Conservation (phyloP, 2,329 filamentous ascomycete species). For the Paecilomyces sp. region DNA sequence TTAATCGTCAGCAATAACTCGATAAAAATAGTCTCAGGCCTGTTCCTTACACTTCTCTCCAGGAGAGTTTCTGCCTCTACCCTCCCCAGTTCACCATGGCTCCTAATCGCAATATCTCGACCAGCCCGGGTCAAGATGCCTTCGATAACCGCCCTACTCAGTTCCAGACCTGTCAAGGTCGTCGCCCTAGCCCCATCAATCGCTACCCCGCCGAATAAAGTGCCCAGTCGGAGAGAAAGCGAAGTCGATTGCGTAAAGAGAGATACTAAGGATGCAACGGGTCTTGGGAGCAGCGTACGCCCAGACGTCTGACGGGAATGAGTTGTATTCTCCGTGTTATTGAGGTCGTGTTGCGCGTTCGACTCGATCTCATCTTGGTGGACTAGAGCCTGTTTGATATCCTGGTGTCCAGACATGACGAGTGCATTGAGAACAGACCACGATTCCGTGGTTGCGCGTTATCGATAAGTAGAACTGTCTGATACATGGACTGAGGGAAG, state of each 20-base stretch:
- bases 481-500: neutral
- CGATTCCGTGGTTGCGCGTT: neutral
- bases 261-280: conserved; percentile 38
- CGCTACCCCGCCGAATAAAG: conserved; percentile 36
- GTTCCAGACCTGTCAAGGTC: conserved; percentile 37
- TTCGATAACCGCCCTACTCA: conserved; percentile 40
- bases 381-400: neutral
- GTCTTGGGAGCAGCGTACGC: conserved; percentile 34
- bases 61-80: conserved; percentile 37
- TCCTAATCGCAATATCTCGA: conserved; percentile 35
- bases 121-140: conserved; percentile 37
- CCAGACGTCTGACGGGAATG: conserved; percentile 22
- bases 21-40: neutral
- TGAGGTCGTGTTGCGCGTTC: conserved; percentile 1
- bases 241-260: conserved; percentile 39
- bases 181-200: conserved; percentile 38
- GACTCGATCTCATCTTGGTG: neutral
- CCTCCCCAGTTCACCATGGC: conserved; percentile 41
- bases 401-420: neutral
- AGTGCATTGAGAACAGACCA: neutral
- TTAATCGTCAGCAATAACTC: neutral
- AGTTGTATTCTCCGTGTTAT: conserved; percentile 7
- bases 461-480: neutral
- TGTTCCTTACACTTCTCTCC: conserved; percentile 36
- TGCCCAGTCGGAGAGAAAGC: conserved; percentile 36